Evolutionary conservation across 805 yeast genomes (phyloP), one percentile per base, ranked within the genome.

Genomic region (Yamadazyma laniorum): DNA sequence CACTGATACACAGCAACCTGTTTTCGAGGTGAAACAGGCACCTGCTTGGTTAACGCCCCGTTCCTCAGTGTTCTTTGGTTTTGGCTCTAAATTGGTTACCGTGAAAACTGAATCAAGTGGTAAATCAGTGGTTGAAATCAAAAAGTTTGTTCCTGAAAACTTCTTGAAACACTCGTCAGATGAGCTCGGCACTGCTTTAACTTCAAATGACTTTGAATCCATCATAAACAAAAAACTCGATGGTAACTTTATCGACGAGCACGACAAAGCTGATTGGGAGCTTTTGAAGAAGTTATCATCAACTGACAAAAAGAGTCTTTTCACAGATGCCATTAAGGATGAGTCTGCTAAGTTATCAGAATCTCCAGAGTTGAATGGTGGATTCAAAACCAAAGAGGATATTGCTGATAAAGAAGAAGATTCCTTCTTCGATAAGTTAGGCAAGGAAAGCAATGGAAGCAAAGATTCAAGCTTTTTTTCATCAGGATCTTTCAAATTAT

Each of bases 11-110:
- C 82, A 75, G 52, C 86, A 82, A 49, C 93, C 96, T 8, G 77
- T 77, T 25, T 82, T 82, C 50, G 74, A 75, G 28, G 70, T 77
- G 21, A 70, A 74, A 45, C 95, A 89, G 63, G 93, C 97, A 15
- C 99, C 99, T 34, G 61, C 70, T 42, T 93, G 99, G 99, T 75
- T 87, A 44, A 77, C 77, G 45, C 73, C 83, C 48, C 88, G 88
- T 9, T 71, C 77, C 4, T 72, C 82, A 34, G 96, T 83, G 11
- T 67, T 79, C 2, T 93, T 95, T 72, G 98, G 95, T 0, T 91
- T 89, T 65, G 99, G 99, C 44, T 95, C 96, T 37, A 88, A 87
- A 63, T 59, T 93, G 28, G 90, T 84, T 3, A 59, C 70, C 9
- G 79, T 82, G 11, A 52, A 59, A 25, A 63, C 66, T 7, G 68